These are phyloP conservation scores for Hypoxylon sp. DNA, from an alignment of 2,329 filamentous ascomycete genomes.

Conservation along the genomic window DNA sequence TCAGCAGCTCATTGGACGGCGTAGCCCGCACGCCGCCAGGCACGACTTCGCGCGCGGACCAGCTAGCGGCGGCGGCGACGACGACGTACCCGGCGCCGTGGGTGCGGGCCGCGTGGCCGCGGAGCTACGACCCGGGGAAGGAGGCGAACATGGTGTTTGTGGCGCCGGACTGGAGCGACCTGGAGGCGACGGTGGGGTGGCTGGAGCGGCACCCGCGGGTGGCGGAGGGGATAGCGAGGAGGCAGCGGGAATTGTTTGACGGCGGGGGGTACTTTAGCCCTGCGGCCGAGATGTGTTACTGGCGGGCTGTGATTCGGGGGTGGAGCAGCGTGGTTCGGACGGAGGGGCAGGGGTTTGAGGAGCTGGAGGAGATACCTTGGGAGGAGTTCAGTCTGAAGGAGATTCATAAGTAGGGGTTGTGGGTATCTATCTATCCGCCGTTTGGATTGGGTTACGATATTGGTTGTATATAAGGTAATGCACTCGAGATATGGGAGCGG, in stretches of 20 bases:
- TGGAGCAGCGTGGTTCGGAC: conserved; percentile 62
- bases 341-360: conserved; percentile 56
- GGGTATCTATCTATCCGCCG: background rate
- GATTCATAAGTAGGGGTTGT: conserved; percentile 48
- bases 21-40: conserved; percentile 10
- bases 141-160: conserved; percentile 63
- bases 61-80: conserved; percentile 26
- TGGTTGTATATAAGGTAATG: background rate
- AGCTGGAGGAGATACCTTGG: conserved; percentile 56
- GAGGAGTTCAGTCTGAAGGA: conserved; percentile 59
- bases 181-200: conserved; percentile 63
- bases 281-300: conserved; percentile 69
- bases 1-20: conserved; percentile 55
- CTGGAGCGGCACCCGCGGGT: conserved; percentile 60
- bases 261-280: conserved; percentile 63
- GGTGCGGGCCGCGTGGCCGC: conserved; percentile 59
- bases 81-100: conserved; percentile 51
- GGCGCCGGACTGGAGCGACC: conserved; percentile 66
- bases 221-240: conserved; percentile 63
- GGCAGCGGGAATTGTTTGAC: conserved; percentile 63
- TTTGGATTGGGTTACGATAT: background rate
- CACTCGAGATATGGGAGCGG: background rate
- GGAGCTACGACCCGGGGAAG: conserved; percentile 39
- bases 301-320: conserved; percentile 64
- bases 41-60: background rate